Percentiles rank a stretch among this genome's conserved stretches.
Conservation (phyloP, 257 asterid genomes). For the Lantana camara region DNA sequence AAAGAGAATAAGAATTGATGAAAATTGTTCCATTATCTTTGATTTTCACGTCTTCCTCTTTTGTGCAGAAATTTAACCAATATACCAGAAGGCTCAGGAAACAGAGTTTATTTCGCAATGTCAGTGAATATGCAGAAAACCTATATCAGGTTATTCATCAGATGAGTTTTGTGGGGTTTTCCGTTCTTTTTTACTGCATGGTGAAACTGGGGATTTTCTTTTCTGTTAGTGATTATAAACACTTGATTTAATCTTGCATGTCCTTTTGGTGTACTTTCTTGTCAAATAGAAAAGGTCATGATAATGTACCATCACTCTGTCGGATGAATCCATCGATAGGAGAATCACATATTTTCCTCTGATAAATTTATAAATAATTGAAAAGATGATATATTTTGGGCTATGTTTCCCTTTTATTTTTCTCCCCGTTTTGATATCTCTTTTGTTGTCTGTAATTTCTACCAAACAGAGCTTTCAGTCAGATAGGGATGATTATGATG, state of each 20-base stretch:
- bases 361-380: not conserved
- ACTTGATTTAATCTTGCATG: not conserved
- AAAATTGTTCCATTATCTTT: no score
- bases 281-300: not conserved
- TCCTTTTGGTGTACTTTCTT: not conserved
- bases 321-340: not conserved
- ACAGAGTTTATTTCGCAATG: conserved; percentile 55
- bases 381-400: not conserved
- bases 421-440: conserved; percentile 5
- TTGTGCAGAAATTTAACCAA: conserved; percentile 54
- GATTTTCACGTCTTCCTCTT: conserved; percentile 8
- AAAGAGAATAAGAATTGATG: no score
- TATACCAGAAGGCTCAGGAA: conserved; percentile 56
- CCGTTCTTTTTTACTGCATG: not conserved
- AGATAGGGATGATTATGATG: conserved; percentile 46
- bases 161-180: conserved; percentile 9
- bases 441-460: conserved; percentile 15
- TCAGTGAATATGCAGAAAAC: conserved; percentile 68
- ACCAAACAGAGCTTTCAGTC: conserved; percentile 55
- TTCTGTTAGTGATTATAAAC: no score
- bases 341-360: not conserved
- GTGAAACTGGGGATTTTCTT: not conserved
- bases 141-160: conserved; percentile 61
- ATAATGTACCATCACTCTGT: not conserved
- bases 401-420: not conserved